A percentile compares a stretch with the other conserved stretches of the same genome.
These are phyloP conservation scores for Abrus precatorius DNA, from an alignment of 306 rosid species.

Conservation along the genomic window DNA sequence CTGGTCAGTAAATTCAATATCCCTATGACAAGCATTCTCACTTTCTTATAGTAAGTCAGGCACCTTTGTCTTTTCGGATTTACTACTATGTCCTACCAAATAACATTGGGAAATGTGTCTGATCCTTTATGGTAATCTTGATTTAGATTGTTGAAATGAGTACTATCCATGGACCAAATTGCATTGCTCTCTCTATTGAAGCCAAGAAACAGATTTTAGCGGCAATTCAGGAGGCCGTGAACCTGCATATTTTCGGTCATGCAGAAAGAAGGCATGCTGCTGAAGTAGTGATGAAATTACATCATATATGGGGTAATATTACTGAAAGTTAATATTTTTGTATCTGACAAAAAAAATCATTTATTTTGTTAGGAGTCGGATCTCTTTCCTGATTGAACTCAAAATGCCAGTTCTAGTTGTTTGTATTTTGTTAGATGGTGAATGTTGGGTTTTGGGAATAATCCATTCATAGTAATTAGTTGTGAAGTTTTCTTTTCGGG, in stretches of 20 bases:
- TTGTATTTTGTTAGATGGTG: conserved; percentile 20
- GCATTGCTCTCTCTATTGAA: conserved; percentile 66
- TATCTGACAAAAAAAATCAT: conserved; percentile 5
- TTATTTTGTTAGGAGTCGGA: neutral
- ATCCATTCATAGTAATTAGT: neutral
- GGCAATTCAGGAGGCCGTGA: conserved; percentile 71
- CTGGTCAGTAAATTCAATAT: neutral
- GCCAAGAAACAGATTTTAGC: conserved; percentile 67
- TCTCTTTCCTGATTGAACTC: conserved; percentile 11
- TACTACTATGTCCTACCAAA: neutral
- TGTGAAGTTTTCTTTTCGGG: neutral
- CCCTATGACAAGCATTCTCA: neutral
- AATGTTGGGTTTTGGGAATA: neutral
- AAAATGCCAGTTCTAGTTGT: conserved; percentile 25
- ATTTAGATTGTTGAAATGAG: conserved; percentile 80
- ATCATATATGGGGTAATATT: conserved; percentile 70
- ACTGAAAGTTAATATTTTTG: conserved; percentile 35
- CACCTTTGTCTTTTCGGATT: neutral
- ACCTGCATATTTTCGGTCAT: conserved; percentile 63
- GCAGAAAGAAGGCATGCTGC: conserved; percentile 67
- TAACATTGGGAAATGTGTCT: conserved; percentile 17
- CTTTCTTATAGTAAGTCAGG: neutral
- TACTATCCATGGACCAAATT: conserved; percentile 70
- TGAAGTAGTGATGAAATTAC: conserved; percentile 70
- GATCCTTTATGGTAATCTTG: conserved; percentile 23